phyloP scores from a whole-genome alignment of 2,329 filamentous ascomycete species.

The Pyrenophora graminea region DNA sequence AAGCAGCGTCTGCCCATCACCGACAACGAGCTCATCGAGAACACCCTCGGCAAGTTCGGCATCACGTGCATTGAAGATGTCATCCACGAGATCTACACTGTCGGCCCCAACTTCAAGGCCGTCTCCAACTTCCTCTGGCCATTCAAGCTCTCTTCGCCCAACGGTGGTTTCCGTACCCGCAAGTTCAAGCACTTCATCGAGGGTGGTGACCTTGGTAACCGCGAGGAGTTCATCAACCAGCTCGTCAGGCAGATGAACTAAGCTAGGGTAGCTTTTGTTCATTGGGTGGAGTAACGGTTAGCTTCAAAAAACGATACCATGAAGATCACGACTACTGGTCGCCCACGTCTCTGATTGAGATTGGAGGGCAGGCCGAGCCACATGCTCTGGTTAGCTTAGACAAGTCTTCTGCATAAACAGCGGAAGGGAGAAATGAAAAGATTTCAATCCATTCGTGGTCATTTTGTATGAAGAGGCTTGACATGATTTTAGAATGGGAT shows the following conservation, averaged over 20 bases:
- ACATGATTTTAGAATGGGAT: too few relatives aligned
- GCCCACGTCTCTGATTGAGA: constrained; percentile 22
- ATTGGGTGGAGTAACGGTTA: constrained; percentile 37
- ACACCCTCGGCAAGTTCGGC: constrained; percentile 86
- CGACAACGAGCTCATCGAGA: constrained; percentile 97
- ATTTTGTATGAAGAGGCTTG: background rate
- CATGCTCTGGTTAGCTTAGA: constrained; percentile 37
- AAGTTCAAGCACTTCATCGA: constrained; percentile 99
- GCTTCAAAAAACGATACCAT: constrained; percentile 35
- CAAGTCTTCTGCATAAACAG: constrained; percentile 30
- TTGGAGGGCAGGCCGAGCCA: constrained; percentile 38
- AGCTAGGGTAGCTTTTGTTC: constrained; percentile 28
- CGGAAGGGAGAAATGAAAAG: constrained; percentile 28
- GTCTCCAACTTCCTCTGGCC: constrained; percentile 99
- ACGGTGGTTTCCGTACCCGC: constrained; percentile 89
- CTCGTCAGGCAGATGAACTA: constrained; percentile 99
- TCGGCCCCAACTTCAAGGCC: constrained; percentile 99
- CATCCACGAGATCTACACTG: constrained; percentile 97
- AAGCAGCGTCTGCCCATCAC: constrained; percentile 97
- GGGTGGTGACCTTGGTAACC: constrained; percentile 98
- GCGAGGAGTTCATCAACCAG: constrained; percentile 96
- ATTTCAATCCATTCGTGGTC: constrained; percentile 16
- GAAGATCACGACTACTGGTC: constrained; percentile 30
- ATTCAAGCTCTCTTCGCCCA: constrained; percentile 99
- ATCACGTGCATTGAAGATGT: constrained; percentile 99